These are phyloP conservation scores for Globisporangium paddicum DNA, from an alignment of 352 stramenopile species.

Conservation along the genomic window DNA sequence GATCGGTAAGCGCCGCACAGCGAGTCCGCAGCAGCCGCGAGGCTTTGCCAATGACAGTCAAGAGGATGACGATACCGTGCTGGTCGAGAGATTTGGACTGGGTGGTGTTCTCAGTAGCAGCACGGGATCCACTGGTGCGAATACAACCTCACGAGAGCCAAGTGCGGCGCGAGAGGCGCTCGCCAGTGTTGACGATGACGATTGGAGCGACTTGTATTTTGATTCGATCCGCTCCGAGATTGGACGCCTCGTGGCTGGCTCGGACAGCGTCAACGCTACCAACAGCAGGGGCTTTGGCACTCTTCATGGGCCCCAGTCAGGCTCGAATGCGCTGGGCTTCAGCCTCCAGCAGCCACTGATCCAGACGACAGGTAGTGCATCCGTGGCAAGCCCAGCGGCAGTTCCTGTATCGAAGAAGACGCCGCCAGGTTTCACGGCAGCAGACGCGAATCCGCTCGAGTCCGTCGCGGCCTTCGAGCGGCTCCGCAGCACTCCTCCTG, in stretches of 20 bases:
- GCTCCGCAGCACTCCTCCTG: conserved; percentile 14
- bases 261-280: neutral
- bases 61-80: conserved; percentile 6
- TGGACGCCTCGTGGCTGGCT: conserved; percentile 8
- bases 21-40: neutral
- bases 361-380: neutral
- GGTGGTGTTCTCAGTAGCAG: neutral
- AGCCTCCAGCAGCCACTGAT: neutral
- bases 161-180: neutral
- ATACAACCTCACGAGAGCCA: neutral
- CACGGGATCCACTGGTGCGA: neutral
- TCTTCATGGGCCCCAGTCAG: neutral
- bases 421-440: conserved; percentile 54
- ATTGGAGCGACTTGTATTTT: conserved; percentile 21
- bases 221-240: conserved; percentile 21
- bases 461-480: conserved; percentile 44
- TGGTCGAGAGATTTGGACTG: conserved; percentile 7
- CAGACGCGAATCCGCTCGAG: conserved; percentile 47
- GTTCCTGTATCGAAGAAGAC: too few relatives aligned
- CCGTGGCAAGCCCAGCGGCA: neutral
- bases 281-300: neutral
- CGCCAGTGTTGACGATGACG: conserved; percentile 5
- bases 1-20: conserved; percentile 10
- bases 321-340: neutral
- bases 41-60: neutral